Evolutionary conservation across 345 rosid species (phyloP).

Genomic region (Erysimum cheiranthoides): DNA sequence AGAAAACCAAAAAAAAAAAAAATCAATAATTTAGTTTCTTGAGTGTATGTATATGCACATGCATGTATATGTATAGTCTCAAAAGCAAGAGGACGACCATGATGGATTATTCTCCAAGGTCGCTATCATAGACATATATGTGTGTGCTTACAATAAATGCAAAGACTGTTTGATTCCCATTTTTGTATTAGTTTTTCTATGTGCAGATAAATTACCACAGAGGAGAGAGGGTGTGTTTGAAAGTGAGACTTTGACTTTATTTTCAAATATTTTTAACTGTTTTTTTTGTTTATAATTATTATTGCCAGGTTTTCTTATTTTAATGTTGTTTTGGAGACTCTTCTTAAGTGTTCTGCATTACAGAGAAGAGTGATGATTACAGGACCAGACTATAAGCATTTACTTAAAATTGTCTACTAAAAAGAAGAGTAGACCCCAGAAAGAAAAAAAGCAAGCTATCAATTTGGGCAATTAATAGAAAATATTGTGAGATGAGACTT

Average conservation of each 20-base stretch:
- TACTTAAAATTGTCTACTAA: constrained; percentile 25
- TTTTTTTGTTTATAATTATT: background rate
- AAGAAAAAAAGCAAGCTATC: constrained; percentile 33
- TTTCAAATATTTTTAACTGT: constrained; percentile 14
- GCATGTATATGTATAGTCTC: constrained; percentile 24
- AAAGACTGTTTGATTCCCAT: constrained; percentile 46
- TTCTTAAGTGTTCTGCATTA: constrained; percentile 25
- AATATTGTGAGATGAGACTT: constrained; percentile 37
- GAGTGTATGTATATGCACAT: constrained; percentile 24
- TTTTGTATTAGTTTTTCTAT: constrained; percentile 46
- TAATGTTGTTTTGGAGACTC: constrained; percentile 3
- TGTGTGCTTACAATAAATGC: constrained; percentile 48
- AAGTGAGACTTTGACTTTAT: constrained; percentile 45
- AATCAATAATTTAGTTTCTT: constrained; percentile 19
- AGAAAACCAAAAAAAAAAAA: background rate
- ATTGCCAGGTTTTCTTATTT: background rate
- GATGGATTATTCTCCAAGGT: constrained; percentile 76
- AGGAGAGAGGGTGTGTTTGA: constrained; percentile 39
- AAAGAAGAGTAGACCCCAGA: constrained; percentile 43
- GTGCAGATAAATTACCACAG: constrained; percentile 50
- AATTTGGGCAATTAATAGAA: constrained; percentile 37
- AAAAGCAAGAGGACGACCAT: constrained; percentile 65
- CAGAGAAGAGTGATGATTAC: constrained; percentile 65
- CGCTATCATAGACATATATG: constrained; percentile 59
- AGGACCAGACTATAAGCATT: constrained; percentile 54